phyloP scores from a whole-genome alignment of 1,139 yeast species.

The Taphrina populina region DNA sequence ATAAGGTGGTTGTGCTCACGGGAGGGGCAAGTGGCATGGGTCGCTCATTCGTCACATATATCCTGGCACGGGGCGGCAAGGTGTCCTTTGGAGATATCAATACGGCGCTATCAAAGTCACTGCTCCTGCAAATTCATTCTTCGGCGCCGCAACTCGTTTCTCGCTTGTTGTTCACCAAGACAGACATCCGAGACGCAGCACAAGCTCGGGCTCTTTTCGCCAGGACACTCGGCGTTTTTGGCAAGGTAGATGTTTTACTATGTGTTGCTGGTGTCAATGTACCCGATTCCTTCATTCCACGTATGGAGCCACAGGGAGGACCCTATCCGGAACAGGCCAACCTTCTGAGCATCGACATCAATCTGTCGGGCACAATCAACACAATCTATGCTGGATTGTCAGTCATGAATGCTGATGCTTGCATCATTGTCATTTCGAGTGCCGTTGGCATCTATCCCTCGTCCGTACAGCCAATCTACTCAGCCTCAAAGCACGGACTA shows the following conservation, averaged over 20 bases:
- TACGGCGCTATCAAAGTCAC: constrained; percentile 25
- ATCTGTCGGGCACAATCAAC: constrained; percentile 24
- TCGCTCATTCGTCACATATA: constrained; percentile 22
- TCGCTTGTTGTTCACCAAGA: constrained; percentile 25
- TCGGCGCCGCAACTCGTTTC: constrained; percentile 27
- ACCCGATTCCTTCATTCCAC: constrained; percentile 25
- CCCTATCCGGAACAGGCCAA: constrained; percentile 1
- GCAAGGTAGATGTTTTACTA: constrained; percentile 14
- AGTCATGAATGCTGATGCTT: constrained; percentile 1
- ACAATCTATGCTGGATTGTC: constrained; percentile 15
- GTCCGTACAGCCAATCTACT: constrained; percentile 29
- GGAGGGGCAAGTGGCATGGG: constrained; percentile 33
- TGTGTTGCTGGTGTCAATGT: constrained; percentile 33
- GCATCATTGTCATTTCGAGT: constrained; percentile 20
- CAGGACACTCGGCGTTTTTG: constrained; percentile 21
- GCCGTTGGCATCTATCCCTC: constrained; percentile 30
- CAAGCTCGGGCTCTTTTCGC: constrained; percentile 7
- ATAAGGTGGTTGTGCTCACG: constrained; percentile 29
- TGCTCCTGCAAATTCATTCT: constrained; percentile 24
- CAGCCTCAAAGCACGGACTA: constrained; percentile 26
- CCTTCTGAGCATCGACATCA: constrained; percentile 21
- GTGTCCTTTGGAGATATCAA: constrained; percentile 32
- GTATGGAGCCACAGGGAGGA: constrained; percentile 7
- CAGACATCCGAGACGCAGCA: constrained; percentile 22
- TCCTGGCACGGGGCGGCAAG: constrained; percentile 18